Base-by-base conservation (phyloP, 208 protist genomes). In the Acanthamoeba castellanii region DNA sequence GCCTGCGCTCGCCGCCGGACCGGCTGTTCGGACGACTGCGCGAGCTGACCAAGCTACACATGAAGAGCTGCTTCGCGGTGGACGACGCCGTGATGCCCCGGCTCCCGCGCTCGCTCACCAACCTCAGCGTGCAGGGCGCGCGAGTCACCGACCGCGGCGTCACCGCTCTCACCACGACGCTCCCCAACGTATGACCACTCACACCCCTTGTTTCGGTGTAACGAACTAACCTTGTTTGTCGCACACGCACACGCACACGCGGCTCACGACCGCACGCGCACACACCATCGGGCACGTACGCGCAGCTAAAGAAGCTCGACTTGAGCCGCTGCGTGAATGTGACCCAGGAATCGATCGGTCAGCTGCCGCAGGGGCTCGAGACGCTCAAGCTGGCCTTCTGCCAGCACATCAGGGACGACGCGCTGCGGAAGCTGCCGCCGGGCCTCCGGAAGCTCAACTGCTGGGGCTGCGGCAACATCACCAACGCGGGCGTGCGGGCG, bases 371-470 rank as follows among this genome's bases (percentile, higher is more conserved):
- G 74, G 74, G 74, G 45, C 74, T 84, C 74, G 74, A 84, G 45
- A 42, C 27, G 32, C 82, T 90, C 55, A 47, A 64, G 18, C 18
- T 90, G 55, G 57, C 55, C 82, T 90, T 90, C 27, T 90, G 82
- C 55, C 57, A 90, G 30, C 82, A 90, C 82, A 34, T 90, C 57
- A 59, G 50, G n/a, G 82, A 90, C 82, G 82, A 32, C 32, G 82
- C 82, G 30, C 47, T 90, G 55, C 47, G 50, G n/a, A 34, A 34
- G 20, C 82, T 90, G 25, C 82, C 82, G 30, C 47, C 55, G 34
- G 82, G 82, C 32, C 47, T 90, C 3, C 47, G 57, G 13, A 68
- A 70, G 16, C 57, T 90, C 55, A 90, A 90, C 82, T 68, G 47
- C 55, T 70, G 55, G 82, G 82, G 82, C 55, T 68, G 47, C 30